Evolutionary conservation across 2,329 filamentous ascomycete species (phyloP), one percentile per base, ranked within the genome.

Genomic region (Aspergillus pseudonomiae): DNA sequence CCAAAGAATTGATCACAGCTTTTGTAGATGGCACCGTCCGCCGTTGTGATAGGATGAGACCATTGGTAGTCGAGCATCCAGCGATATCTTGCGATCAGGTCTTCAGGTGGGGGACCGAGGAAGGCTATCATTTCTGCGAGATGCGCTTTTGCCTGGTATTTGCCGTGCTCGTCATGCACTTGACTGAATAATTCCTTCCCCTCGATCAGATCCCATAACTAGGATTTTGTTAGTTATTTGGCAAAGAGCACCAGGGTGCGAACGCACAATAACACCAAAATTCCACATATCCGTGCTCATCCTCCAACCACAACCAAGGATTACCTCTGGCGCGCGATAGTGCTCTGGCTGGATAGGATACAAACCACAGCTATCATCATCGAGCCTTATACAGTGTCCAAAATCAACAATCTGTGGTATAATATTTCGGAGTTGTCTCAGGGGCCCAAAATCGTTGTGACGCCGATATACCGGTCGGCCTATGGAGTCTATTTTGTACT

Each of bases 311-410:
- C 68, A 72, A 36, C 73, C 72, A 26, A 79, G 69, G 6, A 78
- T 70, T 9, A 78, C 74, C 57, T 79, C 75, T 7, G 76, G 76
- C 1, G 75, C 75, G 59, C 71, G 74, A 54, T 75, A 79, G 19
- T 73, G 61, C 48, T 75, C 71, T 28, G 74, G 75, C 70, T 87
- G 61, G 77, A 85, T 72, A 72, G 80, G 64, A 46, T 80, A 69
- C 75, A 85, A 63, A 2, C 66, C 68, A 16, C 34, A 36, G 14
- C 14, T 5, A 12, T 36, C 34, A 36, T 6, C 5, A 41, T 41
- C 36, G 36, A 19, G 36, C 1, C 36, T 41, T 41, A 16, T 12
- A 6, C 34, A 36, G 3, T 41, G 36, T 19, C 36, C 36, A 19
- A 41, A 41, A 19, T 19, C 36, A 7, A 9, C 36, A 6, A 41